Evolutionary conservation across 208 protist species (phyloP).

Genomic region (Leishmania martiniquensis): DNA sequence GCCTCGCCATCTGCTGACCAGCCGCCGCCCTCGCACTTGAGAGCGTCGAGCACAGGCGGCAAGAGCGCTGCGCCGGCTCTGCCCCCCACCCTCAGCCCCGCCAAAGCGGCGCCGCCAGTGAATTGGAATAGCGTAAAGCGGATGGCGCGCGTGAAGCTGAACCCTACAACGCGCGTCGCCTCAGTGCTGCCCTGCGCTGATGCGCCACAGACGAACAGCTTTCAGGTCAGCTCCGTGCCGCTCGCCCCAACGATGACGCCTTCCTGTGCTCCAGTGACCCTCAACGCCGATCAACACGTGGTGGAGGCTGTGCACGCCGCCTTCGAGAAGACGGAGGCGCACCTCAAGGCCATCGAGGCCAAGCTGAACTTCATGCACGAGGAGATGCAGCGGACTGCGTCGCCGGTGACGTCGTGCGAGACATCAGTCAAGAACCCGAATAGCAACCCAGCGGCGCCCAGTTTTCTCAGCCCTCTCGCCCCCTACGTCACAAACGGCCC

Average conservation of each 20-base stretch:
- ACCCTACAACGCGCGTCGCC: constrained; percentile 27
- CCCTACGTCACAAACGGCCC: neutral
- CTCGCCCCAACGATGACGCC: neutral
- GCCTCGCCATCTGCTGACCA: neutral
- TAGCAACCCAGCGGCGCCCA: neutral
- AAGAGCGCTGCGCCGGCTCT: neutral
- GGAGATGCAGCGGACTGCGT: constrained; percentile 42
- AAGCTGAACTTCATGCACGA: constrained; percentile 62
- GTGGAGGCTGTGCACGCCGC: constrained; percentile 25
- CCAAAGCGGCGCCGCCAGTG: neutral
- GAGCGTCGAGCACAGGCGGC: neutral
- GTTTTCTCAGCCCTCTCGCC: neutral
- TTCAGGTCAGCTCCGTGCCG: neutral
- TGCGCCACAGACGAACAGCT: neutral
- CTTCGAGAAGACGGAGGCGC: constrained; percentile 38
- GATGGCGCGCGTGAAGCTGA: constrained; percentile 25
- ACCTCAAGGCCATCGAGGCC: constrained; percentile 45
- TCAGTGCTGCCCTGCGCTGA: neutral
- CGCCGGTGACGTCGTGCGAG: neutral
- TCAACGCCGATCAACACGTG: neutral
- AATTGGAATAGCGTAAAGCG: neutral
- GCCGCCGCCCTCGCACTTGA: neutral
- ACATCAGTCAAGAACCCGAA: neutral
- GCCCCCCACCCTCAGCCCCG: neutral
- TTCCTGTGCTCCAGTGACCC: neutral